phyloP scores from a whole-genome alignment of 257 asterid species.

The Solanum habrochaites region DNA sequence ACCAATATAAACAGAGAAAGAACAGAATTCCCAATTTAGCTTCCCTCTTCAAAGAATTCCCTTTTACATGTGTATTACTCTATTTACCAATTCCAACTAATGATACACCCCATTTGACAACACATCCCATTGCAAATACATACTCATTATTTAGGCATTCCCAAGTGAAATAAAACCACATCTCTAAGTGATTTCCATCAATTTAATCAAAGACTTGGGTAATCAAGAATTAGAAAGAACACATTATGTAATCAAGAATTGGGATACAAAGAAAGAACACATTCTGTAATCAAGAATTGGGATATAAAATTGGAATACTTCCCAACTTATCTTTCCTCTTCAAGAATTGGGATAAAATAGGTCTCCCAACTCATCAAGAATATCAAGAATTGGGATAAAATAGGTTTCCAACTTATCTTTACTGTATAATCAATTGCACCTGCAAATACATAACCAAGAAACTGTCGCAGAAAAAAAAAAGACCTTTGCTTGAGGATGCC shows the following conservation, averaged over 20 bases:
- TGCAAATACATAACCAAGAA: too few species aligned
- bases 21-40: not conserved
- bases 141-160: not conserved
- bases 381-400: too few species aligned
- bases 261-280: not conserved
- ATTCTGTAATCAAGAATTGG: not conserved
- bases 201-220: not conserved
- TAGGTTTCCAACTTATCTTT: not conserved
- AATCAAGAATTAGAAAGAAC: not conserved
- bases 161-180: not conserved
- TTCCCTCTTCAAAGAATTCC: not conserved
- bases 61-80: not conserved
- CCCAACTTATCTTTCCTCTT: too few species aligned
- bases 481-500: slow-evolving; percentile 92
- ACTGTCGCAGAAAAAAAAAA: not conserved
- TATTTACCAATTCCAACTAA: not conserved
- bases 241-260: not conserved
- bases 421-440: too few species aligned
- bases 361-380: not conserved
- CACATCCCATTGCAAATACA: not conserved
- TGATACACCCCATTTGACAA: not conserved
- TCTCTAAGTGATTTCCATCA: not conserved
- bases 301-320: too few species aligned
- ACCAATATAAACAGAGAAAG: not conserved
- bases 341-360: not conserved